A percentile compares a stretch with the other conserved stretches of the same genome.
These are phyloP conservation scores for Austropuccinia psidii DNA, from an alignment of 1,284 basidiomycete species.

Conservation along the genomic window DNA sequence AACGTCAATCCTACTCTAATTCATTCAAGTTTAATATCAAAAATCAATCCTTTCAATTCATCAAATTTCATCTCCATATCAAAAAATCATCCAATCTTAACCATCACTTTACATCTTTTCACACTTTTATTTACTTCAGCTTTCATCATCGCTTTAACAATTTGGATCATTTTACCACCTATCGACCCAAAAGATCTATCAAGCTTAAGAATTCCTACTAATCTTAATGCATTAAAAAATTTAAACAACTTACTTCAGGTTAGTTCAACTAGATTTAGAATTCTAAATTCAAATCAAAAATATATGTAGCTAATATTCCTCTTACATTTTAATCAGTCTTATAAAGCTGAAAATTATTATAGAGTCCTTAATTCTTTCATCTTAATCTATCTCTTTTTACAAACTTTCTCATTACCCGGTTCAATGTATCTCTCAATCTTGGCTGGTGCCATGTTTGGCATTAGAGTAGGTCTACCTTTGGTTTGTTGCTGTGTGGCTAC, in stretches of 20 bases:
- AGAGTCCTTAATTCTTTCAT: conserved; percentile 48
- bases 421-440: conserved; percentile 98
- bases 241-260: conserved; percentile 46
- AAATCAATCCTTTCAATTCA: background rate
- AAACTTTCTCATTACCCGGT: conserved; percentile 92
- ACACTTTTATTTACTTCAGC: background rate
- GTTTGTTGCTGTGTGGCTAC: conserved; percentile 84
- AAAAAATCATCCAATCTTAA: background rate
- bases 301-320: background rate
- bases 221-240: conserved; percentile 48
- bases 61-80: background rate
- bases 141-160: background rate
- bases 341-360: conserved; percentile 47
- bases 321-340: conserved; percentile 42
- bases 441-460: conserved; percentile 91
- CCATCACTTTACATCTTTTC: background rate
- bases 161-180: conserved; percentile 40
- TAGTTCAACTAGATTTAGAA: background rate
- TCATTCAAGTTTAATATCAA: background rate
- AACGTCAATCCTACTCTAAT: too few relatives aligned
- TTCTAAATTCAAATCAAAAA: background rate
- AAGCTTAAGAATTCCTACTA: conserved; percentile 47
- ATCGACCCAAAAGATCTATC: conserved; percentile 41
- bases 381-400: conserved; percentile 79
- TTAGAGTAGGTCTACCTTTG: conserved; percentile 77